Percentiles rank a stretch among this genome's conserved stretches.
Conservation (phyloP, 2,329 filamentous ascomycete species). For the Scorias spongiosa region DNA sequence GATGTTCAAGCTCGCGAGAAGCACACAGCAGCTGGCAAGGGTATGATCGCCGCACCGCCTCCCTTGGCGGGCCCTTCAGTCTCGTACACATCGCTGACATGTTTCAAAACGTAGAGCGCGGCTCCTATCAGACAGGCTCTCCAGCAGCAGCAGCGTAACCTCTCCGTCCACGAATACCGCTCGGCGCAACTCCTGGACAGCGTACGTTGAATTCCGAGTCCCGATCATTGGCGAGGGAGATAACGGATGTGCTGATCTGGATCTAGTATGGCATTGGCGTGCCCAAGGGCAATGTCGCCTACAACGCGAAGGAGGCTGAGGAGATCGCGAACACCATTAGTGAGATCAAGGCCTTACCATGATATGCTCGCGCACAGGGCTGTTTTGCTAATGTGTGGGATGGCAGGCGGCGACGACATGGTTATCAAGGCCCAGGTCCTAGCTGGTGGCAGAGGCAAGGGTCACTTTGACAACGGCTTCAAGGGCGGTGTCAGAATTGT, state of each 20-base stretch:
- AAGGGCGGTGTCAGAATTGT: slow-evolving; percentile 98
- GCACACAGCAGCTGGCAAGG: slow-evolving; percentile 38
- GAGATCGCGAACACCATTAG: slow-evolving; percentile 78
- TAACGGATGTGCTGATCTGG: slow-evolving; percentile 15
- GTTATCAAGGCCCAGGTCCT: slow-evolving; percentile 99
- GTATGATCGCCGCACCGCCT: not conserved
- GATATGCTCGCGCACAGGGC: not conserved
- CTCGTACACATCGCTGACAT: too few relatives aligned
- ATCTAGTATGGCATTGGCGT: slow-evolving; percentile 86
- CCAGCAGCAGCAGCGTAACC: slow-evolving; percentile 64
- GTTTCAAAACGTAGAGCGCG: not conserved
- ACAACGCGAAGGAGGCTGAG: slow-evolving; percentile 75
- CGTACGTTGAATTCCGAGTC: slow-evolving; percentile 24
- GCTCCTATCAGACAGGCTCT: slow-evolving; percentile 35
- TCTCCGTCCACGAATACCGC: slow-evolving; percentile 97
- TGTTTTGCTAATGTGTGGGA: not conserved
- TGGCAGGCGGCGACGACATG: slow-evolving; percentile 67
- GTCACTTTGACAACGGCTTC: slow-evolving; percentile 92
- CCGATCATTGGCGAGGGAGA: slow-evolving; percentile 4
- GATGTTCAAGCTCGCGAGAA: slow-evolving; percentile 84
- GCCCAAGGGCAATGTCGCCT: slow-evolving; percentile 77
- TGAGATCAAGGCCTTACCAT: slow-evolving; percentile 22
- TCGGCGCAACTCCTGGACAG: slow-evolving; percentile 76
- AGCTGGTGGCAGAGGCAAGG: slow-evolving; percentile 94
- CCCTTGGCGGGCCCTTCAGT: too few relatives aligned